Evolutionary conservation across 179 eudicot genomes (phyloP), one percentile per base, ranked within the genome.

Genomic region (Amaranthus tricolor): DNA sequence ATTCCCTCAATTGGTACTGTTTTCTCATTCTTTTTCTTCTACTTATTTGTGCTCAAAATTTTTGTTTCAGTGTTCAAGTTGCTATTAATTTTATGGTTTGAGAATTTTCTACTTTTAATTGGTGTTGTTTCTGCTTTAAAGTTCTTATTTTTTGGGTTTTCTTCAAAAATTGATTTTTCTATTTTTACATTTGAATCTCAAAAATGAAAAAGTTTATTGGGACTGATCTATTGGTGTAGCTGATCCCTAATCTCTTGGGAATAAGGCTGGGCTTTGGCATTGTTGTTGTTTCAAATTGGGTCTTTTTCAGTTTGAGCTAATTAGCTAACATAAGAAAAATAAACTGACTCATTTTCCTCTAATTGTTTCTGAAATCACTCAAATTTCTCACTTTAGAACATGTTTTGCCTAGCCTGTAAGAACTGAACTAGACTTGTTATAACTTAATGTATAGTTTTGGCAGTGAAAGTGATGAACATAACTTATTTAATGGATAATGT

Each of bases 1-100:
- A 94, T 59, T 84, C 84, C 65, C 78, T 94, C 83, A 87, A 85
- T 17, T 94, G 96, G 98, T 78, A 66, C 2, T 2, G n/a, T 31
- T 40, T 15, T 16, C 13, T n/a, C 52, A 12, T 40, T 56, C 40
- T 31, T 12, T n/a, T 53, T n/a, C 7, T n/a, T 11, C 14, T 5
- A 50, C 5, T 52, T 0, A 1, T 11, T 5, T 47, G 0, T 48
- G 13, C 3, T 44, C 68, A 64, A 64, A 16, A 6, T 50, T 7
- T 62, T 43, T 44, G 71, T 68, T 57, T 66, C 40, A 66, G 49
- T 20, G 5, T 43, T 43, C 43, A 20, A 6, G 21, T 15, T 64
- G 50, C 9, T n/a, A 43, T n/a, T 48, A 40, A 12, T 48, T 63
- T 31, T 24, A 7, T 58, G 65, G 59, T 50, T 14, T 54, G 40